Evolutionary conservation across 83 land plant genomes (phyloP).

Genomic region (Thuja plicata): DNA sequence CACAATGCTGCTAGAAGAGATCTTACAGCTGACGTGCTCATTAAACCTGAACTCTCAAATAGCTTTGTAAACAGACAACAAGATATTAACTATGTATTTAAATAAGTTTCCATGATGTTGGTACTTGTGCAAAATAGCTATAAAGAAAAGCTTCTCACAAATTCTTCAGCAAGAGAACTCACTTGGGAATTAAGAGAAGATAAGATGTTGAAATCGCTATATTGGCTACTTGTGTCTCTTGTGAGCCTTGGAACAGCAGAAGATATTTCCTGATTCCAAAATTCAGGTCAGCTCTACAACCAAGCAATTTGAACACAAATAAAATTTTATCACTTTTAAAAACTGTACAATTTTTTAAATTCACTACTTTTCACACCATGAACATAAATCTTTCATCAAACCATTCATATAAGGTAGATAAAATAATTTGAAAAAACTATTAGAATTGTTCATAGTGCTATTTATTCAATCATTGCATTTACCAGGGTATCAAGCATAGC

Average conservation of each 20-base stretch:
- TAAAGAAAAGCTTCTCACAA: background rate
- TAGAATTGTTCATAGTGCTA: background rate
- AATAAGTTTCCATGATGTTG: background rate
- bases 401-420: background rate
- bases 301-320: background rate
- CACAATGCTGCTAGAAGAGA: slow-evolving; percentile 80
- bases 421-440: background rate
- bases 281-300: background rate
- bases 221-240: slow-evolving; percentile 77
- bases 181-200: slow-evolving; percentile 98
- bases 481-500: background rate
- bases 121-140: background rate
- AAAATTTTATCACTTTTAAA: background rate
- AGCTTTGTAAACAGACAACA: slow-evolving; percentile 39
- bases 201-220: slow-evolving; percentile 84
- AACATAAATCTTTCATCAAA: background rate
- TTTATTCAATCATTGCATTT: background rate
- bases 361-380: background rate
- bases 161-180: slow-evolving; percentile 9
- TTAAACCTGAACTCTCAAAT: slow-evolving; percentile 89
- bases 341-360: background rate
- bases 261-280: slow-evolving; percentile 63
- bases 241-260: slow-evolving; percentile 66
- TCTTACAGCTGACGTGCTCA: slow-evolving; percentile 82
- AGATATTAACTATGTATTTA: background rate